Conservation (phyloP, 495 filamentous ascomycete species). For the Aspergillus panamensis region DNA sequence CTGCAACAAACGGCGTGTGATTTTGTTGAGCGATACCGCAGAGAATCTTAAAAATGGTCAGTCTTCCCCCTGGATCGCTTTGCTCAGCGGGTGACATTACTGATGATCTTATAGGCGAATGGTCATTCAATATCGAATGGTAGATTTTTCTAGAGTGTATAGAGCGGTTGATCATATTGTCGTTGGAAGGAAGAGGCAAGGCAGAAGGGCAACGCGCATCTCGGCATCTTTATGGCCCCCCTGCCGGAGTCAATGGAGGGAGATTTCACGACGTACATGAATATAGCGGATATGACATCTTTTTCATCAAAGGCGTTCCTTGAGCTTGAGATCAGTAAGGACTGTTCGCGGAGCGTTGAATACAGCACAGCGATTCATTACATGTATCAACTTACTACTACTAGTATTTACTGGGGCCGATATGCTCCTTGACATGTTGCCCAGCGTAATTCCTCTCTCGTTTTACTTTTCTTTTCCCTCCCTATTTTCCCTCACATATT, state of each 20-base stretch:
- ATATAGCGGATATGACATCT: constrained; percentile 23
- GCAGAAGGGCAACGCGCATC: not conserved
- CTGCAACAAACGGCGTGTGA: constrained; percentile 87
- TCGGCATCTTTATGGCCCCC: not conserved
- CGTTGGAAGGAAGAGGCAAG: not conserved
- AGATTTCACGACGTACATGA: constrained; percentile 40
- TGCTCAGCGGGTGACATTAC: not conserved
- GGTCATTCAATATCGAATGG: constrained; percentile 46
- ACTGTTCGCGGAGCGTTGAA: not conserved
- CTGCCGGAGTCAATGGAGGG: constrained; percentile 8
- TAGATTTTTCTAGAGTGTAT: constrained; percentile 25
- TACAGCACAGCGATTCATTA: not conserved
- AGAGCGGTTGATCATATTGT: constrained; percentile 11
- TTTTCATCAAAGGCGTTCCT: constrained; percentile 17
- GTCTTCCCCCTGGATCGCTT: constrained; percentile 26
- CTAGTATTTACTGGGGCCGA: constrained; percentile 4
- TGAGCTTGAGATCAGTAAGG: constrained; percentile 5
- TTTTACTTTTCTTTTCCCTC: not conserved
- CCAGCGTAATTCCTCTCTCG: not conserved
- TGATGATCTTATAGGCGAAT: constrained; percentile 30
- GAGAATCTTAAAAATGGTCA: constrained; percentile 83
- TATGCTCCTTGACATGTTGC: not conserved
- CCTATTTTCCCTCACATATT: not conserved
- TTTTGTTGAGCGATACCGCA: constrained; percentile 86
- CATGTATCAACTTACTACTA: constrained; percentile 11